These are phyloP conservation scores for Chalciporus piperatus DNA, from an alignment of 768 basidiomycete genomes.

Conservation along the genomic window DNA sequence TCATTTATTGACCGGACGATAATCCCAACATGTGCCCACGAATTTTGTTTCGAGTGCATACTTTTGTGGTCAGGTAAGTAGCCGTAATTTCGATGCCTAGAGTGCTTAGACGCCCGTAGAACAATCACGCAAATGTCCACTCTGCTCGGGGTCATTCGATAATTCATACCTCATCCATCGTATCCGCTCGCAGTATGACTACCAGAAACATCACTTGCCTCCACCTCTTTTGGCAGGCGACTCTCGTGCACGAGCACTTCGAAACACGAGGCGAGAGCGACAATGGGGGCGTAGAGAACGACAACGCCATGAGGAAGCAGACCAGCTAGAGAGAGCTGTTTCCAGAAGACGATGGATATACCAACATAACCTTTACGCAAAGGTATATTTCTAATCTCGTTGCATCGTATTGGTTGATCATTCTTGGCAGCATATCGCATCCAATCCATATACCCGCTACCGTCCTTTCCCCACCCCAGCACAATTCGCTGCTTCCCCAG, in stretches of 20 bases:
- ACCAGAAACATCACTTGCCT: conserved; percentile 73
- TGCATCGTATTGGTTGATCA: conserved; percentile 2
- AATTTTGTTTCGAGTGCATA: conserved; percentile 92
- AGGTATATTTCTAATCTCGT: conserved; percentile 47
- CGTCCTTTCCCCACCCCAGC: conserved; percentile 87
- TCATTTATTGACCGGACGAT: conserved; percentile 72
- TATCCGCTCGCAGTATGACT: conserved; percentile 76
- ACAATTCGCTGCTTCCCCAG: conserved; percentile 76
- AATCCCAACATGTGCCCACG: conserved; percentile 83
- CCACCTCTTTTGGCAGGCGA: conserved; percentile 38
- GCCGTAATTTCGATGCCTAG: not conserved
- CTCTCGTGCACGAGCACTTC: conserved; percentile 28
- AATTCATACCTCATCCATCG: conserved; percentile 73
- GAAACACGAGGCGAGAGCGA: conserved; percentile 38
- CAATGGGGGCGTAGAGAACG: conserved; percentile 56
- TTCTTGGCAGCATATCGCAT: conserved; percentile 77
- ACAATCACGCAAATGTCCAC: conserved; percentile 76
- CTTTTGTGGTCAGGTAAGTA: conserved; percentile 79
- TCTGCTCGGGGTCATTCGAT: conserved; percentile 67
- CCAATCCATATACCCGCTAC: conserved; percentile 81
- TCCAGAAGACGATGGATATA: conserved; percentile 78
- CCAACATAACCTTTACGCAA: conserved; percentile 74
- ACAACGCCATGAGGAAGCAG: conserved; percentile 53
- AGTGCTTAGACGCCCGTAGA: conserved; percentile 36
- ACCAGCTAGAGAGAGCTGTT: conserved; percentile 75